These are phyloP conservation scores for Stereocaulon alpinum DNA, from an alignment of 495 filamentous ascomycete genomes.

Conservation along the genomic window DNA sequence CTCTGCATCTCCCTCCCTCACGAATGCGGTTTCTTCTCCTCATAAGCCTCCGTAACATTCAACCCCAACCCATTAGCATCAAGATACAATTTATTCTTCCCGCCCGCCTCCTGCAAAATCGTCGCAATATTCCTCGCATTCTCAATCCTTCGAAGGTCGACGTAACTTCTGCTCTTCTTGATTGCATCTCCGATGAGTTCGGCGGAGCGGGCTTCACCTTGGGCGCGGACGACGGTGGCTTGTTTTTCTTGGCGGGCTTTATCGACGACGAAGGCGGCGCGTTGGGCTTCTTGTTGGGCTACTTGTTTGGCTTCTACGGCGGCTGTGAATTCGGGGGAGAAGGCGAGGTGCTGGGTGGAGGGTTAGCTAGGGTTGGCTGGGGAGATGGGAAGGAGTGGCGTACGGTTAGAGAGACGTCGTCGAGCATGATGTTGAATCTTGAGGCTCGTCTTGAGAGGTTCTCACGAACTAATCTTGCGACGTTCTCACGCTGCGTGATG, in stretches of 20 bases:
- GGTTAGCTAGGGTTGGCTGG: constrained; percentile 4
- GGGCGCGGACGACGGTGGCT: constrained; percentile 93
- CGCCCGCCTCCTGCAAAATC: constrained; percentile 72
- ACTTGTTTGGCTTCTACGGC: constrained; percentile 99
- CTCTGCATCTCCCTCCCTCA: background rate
- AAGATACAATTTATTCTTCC: constrained; percentile 88
- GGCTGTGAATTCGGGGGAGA: constrained; percentile 98
- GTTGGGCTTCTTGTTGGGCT: constrained; percentile 95
- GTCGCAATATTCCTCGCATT: constrained; percentile 80
- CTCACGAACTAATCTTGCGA: constrained; percentile 80
- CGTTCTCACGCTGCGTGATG: constrained; percentile 97
- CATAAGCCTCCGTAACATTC: constrained; percentile 63
- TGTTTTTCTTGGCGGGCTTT: constrained; percentile 99
- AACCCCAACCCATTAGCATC: constrained; percentile 82
- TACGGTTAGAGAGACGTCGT: constrained; percentile 97
- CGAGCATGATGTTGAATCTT: constrained; percentile 91
- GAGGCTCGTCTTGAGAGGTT: constrained; percentile 85
- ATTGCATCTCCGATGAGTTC: constrained; percentile 98
- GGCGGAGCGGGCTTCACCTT: constrained; percentile 97
- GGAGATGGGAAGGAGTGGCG: constrained; percentile 17
- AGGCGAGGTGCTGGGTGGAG: constrained; percentile 61
- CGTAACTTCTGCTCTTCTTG: constrained; percentile 96
- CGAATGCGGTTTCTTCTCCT: constrained; percentile 29
- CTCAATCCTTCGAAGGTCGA: constrained; percentile 94
- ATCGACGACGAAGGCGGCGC: constrained; percentile 95